Conservation (phyloP, 805 yeast species). For the Zygoascus ofunaensis region DNA sequence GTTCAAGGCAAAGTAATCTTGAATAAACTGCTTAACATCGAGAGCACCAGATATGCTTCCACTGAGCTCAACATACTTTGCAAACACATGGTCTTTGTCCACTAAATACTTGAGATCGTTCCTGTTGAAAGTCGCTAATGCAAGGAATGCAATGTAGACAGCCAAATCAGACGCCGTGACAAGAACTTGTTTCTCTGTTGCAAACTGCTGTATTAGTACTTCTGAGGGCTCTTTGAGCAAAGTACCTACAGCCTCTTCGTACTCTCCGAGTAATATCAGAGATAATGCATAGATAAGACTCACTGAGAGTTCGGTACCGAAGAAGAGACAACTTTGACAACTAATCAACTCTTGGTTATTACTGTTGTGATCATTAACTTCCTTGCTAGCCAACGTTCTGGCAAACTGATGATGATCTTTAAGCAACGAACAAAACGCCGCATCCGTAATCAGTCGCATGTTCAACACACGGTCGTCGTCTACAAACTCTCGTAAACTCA, state of each 20-base stretch:
- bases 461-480: background rate
- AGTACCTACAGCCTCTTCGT: slow-evolving; percentile 4
- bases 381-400: background rate
- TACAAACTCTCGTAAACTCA: background rate
- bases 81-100: slow-evolving; percentile 12
- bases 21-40: slow-evolving; percentile 1
- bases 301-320: background rate
- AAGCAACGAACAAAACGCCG: background rate
- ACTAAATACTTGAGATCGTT: slow-evolving; percentile 10
- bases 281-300: slow-evolving; percentile 1
- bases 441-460: background rate
- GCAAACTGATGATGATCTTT: background rate
- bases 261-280: slow-evolving; percentile 3
- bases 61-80: slow-evolving; percentile 1
- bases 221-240: background rate
- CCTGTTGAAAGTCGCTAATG: slow-evolving; percentile 13
- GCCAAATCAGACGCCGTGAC: slow-evolving; percentile 6
- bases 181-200: background rate
- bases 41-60: background rate
- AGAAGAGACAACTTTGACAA: background rate
- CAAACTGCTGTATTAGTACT: background rate
- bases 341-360: background rate
- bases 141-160: slow-evolving; percentile 12
- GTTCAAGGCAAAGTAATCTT: slow-evolving; percentile 3
- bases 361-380: background rate